phyloP scores from a whole-genome alignment of 2,329 filamentous ascomycete genomes.

The Rhynchosporium graminicola region DNA sequence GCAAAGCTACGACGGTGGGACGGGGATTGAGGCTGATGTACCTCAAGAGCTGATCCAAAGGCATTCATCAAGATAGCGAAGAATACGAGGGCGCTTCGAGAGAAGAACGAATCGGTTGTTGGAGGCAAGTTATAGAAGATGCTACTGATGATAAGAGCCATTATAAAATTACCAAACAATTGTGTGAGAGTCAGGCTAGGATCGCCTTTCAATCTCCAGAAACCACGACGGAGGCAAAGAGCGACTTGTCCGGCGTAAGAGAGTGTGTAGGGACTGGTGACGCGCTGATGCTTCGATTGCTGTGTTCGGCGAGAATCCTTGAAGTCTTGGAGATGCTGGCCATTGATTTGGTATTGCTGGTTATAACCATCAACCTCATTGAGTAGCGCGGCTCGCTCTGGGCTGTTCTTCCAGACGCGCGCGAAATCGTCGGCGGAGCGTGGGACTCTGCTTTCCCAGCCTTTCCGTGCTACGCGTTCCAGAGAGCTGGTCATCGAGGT shows the following conservation, averaged over 20 bases:
- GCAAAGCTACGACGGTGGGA: not conserved
- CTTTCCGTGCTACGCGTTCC: constrained; percentile 50
- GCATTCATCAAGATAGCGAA: constrained; percentile 68
- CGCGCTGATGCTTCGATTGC: constrained; percentile 31
- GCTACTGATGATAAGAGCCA: constrained; percentile 60
- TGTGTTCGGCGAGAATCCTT: constrained; percentile 43
- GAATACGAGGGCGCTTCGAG: constrained; percentile 64
- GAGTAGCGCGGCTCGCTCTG: constrained; percentile 46
- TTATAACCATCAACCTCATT: constrained; percentile 40
- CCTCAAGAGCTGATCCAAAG: constrained; percentile 59
- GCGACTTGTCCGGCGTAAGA: constrained; percentile 73
- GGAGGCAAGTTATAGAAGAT: constrained; percentile 63
- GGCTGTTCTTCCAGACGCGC: constrained; percentile 51
- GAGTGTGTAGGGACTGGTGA: constrained; percentile 68
- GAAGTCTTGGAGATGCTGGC: constrained; percentile 47
- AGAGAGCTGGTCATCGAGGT: constrained; percentile 68
- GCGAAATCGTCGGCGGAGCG: constrained; percentile 72
- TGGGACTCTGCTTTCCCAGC: constrained; percentile 63
- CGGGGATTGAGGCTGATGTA: constrained; percentile 28
- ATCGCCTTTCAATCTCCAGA: constrained; percentile 74
- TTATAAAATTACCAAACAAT: constrained; percentile 41
- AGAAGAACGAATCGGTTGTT: constrained; percentile 60
- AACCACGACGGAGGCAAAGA: constrained; percentile 83
- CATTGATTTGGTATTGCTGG: constrained; percentile 45
- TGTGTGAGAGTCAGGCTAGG: constrained; percentile 63